Evolutionary conservation across 805 yeast species (phyloP).

Genomic region (Wickerhamomyces bovis): DNA sequence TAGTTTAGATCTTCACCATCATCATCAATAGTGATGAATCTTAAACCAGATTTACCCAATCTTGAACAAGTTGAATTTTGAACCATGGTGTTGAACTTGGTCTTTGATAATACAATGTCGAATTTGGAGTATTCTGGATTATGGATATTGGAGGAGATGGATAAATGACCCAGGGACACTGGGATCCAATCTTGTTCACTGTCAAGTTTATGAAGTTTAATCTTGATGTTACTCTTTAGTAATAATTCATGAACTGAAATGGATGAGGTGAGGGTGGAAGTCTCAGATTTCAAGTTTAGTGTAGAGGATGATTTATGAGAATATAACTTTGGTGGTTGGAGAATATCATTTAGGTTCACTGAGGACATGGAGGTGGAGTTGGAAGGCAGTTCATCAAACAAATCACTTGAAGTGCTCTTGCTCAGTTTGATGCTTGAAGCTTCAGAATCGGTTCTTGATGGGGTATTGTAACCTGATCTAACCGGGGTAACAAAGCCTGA

Average conservation of each 20-base stretch:
- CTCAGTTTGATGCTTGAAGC: background rate
- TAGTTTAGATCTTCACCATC: constrained; percentile 17
- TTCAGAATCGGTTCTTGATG: constrained; percentile 3
- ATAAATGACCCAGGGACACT: constrained; percentile 17
- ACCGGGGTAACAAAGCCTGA: background rate
- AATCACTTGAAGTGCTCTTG: constrained; percentile 4
- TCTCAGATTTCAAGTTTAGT: constrained; percentile 6
- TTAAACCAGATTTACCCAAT: constrained; percentile 21
- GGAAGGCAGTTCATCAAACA: constrained; percentile 18
- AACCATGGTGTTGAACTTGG: constrained; percentile 7
- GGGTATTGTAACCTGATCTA: background rate
- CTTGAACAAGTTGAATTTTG: constrained; percentile 14
- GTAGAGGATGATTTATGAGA: constrained; percentile 10
- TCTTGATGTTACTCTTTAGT: constrained; percentile 16
- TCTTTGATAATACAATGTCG: constrained; percentile 7
- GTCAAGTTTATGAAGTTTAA: constrained; percentile 21
- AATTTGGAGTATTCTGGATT: constrained; percentile 20
- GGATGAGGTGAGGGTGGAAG: constrained; percentile 3
- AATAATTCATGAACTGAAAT: constrained; percentile 11
- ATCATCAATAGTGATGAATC: constrained; percentile 14
- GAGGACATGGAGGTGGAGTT: constrained; percentile 23
- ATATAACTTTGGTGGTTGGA: constrained; percentile 6
- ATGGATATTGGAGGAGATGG: constrained; percentile 14
- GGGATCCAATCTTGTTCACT: constrained; percentile 23
- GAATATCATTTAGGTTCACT: constrained; percentile 5